Percentiles rank a stretch among this genome's conserved stretches.
Evolutionary conservation across 2,329 filamentous ascomycete species (phyloP).

Genomic region (Cryphonectria parasitica): DNA sequence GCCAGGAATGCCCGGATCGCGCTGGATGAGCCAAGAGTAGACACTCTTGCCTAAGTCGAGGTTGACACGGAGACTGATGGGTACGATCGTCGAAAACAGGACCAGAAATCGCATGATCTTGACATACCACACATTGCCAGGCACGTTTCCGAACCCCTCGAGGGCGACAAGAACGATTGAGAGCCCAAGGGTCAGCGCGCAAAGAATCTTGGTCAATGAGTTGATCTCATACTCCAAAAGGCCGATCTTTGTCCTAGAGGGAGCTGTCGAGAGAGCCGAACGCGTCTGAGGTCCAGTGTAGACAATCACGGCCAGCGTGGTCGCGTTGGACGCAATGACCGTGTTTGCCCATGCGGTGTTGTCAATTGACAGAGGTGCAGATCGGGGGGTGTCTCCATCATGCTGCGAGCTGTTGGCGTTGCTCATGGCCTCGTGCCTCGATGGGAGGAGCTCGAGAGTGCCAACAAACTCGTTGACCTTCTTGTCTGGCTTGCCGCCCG

Average conservation of each 20-base stretch:
- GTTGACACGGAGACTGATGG: constrained; percentile 94
- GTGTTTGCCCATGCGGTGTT: constrained; percentile 99
- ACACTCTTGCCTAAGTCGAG: constrained; percentile 96
- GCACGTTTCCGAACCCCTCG: constrained; percentile 74
- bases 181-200: constrained; percentile 80
- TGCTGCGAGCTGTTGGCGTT: constrained; percentile 41
- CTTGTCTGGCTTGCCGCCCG: constrained; percentile 87
- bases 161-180: constrained; percentile 88
- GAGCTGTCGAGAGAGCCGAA: constrained; percentile 88
- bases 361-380: constrained; percentile 83
- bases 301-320: constrained; percentile 84
- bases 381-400: constrained; percentile 50
- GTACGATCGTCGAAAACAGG: constrained; percentile 98
- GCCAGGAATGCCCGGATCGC: constrained; percentile 84
- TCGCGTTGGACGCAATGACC: constrained; percentile 89
- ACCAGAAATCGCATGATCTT: constrained; percentile 98
- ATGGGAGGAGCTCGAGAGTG: constrained; percentile 76
- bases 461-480: constrained; percentile 95
- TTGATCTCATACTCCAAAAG: constrained; percentile 96
- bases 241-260: constrained; percentile 91
- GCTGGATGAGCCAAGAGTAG: constrained; percentile 94
- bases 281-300: constrained; percentile 95
- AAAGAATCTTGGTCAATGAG: constrained; percentile 93
- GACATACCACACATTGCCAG: constrained; percentile 82
- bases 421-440: constrained; percentile 52